Base-by-base conservation (phyloP, 768 basidiomycete genomes). In the Boletus rubroflammeus region DNA sequence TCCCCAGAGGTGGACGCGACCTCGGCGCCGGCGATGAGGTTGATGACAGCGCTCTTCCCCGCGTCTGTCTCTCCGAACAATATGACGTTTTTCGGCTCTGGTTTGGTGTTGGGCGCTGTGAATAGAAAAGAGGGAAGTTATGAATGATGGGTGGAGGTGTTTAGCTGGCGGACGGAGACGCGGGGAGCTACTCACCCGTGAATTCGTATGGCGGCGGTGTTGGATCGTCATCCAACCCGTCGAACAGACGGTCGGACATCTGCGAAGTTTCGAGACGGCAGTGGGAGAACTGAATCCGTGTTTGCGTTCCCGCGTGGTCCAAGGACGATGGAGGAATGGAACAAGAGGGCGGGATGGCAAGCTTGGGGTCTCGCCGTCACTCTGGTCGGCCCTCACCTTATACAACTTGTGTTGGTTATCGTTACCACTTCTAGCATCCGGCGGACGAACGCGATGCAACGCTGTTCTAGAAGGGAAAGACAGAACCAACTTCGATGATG, bases 21-120 rank as follows among this genome's bases (percentile, higher is more conserved):
- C 21, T 55, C 31, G 3, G 36, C n/a, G 13, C 38, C 49, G 13
- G 43, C 29, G 0, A 55, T 9, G 36, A 55, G 43, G 23, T 55
- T 51, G 5, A 55, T 21, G 31, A 55, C 43, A 0, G 54, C 42
- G 6, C 49, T 55, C n/a, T 55, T 55, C 6, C 54, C 49, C 1
- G 5, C 54, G 3, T 49, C 54, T 1, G 54, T 55, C 49, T 55
- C 49, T 3, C 54, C 54, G 21, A 55, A 55, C n/a, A 55, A 7
- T n/a, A 55, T 40, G 5, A 55, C 11, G 17, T 51, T 55, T 15
- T 15, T 14, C 0, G 23, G 21, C 2, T 26, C 26, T 10, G 13
- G 36, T 19, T 19, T 26, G 15, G n/a, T 8, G 2, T 19, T 13
- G 0, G 2, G 17, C 5, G 26, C 42, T 28, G 25, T 6, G 17